Base-by-base conservation (phyloP, 164 flowering plant species). In the Annona squamosa region DNA sequence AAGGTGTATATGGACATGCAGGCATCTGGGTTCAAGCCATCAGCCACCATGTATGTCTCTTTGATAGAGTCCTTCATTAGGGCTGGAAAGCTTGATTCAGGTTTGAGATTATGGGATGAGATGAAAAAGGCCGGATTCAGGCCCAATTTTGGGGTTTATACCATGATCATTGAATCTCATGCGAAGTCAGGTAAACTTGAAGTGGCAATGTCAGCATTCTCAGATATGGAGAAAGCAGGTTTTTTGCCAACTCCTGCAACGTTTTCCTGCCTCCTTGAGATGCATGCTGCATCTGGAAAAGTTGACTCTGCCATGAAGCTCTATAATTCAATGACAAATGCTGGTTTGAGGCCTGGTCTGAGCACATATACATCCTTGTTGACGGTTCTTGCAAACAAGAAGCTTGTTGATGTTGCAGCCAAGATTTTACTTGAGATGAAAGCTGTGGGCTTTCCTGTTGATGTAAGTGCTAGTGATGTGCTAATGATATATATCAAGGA, bases 181-280 rank as follows among this genome's bases (percentile, higher is more conserved):
- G 99, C 99, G 18, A 95, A 95, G 79, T 93, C 98, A 10, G 98
- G 99, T 69, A 95, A 91, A 80, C 97, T 95, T 56, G 98, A 95
- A 61, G 81, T 83, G 72, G 99, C 98, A 63, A 87, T 88, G 88
- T 90, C 99, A 52, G 79, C 79, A 7, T 95, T 90, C 74, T 75
- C 86, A 10, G 98, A 93, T 59, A 95, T 95, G 99, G 99, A 95
- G 83, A 90, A 83, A 76, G 94, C 97, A 46, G 99, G 99, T 16
- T 95, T 93, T 80, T 78, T 93, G 42, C 98, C 99, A 26, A 91
- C 94, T 3, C 92, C 97, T 3, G 87, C 97, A 19, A 95, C 99
- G 18, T 95, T 91, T 76, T 93, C 93, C 52, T 95, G 89, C 77
- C 89, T 93, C 67, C 73, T 95, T 75, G 99, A 95, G 80, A 90